phyloP scores from a whole-genome alignment of 805 yeast genomes.

The Grigorovia jiainica region DNA sequence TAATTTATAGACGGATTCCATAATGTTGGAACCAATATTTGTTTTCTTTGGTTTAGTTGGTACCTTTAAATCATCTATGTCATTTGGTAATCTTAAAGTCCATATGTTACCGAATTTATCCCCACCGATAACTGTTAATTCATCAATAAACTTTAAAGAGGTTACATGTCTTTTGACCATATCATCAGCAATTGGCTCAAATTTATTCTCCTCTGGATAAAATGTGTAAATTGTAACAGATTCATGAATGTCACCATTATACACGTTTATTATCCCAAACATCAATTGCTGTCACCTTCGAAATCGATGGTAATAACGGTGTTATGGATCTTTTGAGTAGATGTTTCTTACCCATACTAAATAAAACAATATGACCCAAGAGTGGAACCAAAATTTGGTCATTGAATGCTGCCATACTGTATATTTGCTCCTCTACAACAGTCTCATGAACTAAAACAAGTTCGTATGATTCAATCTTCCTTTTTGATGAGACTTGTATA shows the following conservation, averaged over 20 bases:
- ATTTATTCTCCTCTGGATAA: conserved; percentile 38
- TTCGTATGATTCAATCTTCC: conserved; percentile 13
- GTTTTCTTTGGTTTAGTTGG: background rate
- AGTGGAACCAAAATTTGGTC: conserved; percentile 55
- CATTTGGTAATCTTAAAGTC: conserved; percentile 44
- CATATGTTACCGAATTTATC: conserved; percentile 81
- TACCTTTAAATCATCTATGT: conserved; percentile 30
- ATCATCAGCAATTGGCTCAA: conserved; percentile 65
- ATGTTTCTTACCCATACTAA: conserved; percentile 72
- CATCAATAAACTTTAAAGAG: conserved; percentile 51
- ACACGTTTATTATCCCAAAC: conserved; percentile 48
- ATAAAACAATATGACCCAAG: conserved; percentile 44
- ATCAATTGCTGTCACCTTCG: conserved; percentile 43
- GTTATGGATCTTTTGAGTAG: conserved; percentile 55
- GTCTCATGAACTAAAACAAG: conserved; percentile 55
- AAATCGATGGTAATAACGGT: conserved; percentile 34
- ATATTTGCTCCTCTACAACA: conserved; percentile 36
- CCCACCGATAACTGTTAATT: conserved; percentile 69
- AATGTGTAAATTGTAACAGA: conserved; percentile 52
- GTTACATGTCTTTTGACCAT: conserved; percentile 58
- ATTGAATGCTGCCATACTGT: conserved; percentile 45
- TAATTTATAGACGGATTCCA: conserved; percentile 38
- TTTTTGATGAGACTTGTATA: conserved; percentile 16
- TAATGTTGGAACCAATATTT: conserved; percentile 14
- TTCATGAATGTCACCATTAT: conserved; percentile 59